phyloP scores from a whole-genome alignment of 495 filamentous ascomycete genomes.

The Talaromyces borbonicus region DNA sequence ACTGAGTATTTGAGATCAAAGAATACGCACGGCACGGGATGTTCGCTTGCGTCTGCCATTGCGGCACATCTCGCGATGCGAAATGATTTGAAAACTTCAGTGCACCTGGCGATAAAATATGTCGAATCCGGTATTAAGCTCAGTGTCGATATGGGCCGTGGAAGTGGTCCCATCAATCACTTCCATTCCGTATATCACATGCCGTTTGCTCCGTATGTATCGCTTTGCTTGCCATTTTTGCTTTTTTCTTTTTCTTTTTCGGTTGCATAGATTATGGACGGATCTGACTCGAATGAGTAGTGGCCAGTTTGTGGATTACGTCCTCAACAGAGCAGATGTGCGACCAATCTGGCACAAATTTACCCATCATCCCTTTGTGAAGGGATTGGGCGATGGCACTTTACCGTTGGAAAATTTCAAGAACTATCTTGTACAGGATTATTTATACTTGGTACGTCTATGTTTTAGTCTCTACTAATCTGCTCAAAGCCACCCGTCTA shows the following conservation, averaged over 20 bases:
- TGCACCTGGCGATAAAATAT: constrained; percentile 63
- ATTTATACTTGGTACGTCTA: constrained; percentile 65
- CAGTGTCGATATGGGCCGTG: constrained; percentile 62
- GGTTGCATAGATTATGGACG: constrained; percentile 3
- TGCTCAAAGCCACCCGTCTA: neutral
- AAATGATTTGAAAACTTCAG: constrained; percentile 49
- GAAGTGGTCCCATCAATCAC: constrained; percentile 87
- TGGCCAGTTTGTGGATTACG: constrained; percentile 73
- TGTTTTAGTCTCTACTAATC: neutral
- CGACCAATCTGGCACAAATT: constrained; percentile 58
- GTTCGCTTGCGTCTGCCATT: constrained; percentile 88
- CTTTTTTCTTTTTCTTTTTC: neutral
- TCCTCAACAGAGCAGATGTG: constrained; percentile 68
- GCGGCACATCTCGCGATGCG: constrained; percentile 74
- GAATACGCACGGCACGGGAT: constrained; percentile 94
- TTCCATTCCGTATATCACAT: constrained; percentile 76
- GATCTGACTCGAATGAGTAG: constrained; percentile 28
- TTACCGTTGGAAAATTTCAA: constrained; percentile 68
- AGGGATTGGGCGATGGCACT: constrained; percentile 61
- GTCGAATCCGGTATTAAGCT: constrained; percentile 76
- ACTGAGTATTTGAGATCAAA: constrained; percentile 56
- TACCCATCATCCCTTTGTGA: constrained; percentile 71
- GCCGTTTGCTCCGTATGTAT: constrained; percentile 70
- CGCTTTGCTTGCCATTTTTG: neutral
- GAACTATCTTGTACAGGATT: constrained; percentile 81